A percentile compares a stretch with the other conserved stretches of the same genome.
Evolutionary conservation across 2,329 filamentous ascomycete species (phyloP).

Genomic region (Diaporthe vexans): DNA sequence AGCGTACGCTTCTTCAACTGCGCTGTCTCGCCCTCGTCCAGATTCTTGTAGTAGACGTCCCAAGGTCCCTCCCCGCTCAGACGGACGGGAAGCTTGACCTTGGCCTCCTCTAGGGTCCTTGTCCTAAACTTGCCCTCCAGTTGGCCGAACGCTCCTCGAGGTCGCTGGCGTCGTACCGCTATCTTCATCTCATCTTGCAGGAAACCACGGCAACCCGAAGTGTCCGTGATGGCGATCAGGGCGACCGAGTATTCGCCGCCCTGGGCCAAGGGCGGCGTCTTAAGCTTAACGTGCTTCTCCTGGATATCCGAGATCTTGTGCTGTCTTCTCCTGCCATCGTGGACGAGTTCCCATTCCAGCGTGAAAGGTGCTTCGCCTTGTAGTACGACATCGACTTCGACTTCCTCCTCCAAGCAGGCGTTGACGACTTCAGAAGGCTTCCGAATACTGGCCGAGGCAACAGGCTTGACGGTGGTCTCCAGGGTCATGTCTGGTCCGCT

Average conservation of each 20-base stretch:
- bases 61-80: constrained; percentile 90
- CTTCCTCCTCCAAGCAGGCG: constrained; percentile 86
- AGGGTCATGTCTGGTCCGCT: constrained; percentile 74
- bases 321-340: constrained; percentile 86
- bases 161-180: constrained; percentile 87
- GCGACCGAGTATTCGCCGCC: constrained; percentile 93
- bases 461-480: constrained; percentile 93
- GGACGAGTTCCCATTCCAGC: constrained; percentile 92
- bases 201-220: constrained; percentile 86
- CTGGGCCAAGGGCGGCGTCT: constrained; percentile 79
- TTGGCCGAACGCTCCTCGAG: constrained; percentile 86
- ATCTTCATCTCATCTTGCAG: constrained; percentile 89
- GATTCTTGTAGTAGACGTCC: constrained; percentile 81
- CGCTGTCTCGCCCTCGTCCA: constrained; percentile 64
- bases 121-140: constrained; percentile 84
- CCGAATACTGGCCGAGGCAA: constrained; percentile 83
- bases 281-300: constrained; percentile 75
- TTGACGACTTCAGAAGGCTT: constrained; percentile 68
- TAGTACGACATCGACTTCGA: constrained; percentile 76
- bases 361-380: constrained; percentile 91
- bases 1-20: constrained; percentile 63
- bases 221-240: constrained; percentile 88
- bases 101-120: constrained; percentile 81
- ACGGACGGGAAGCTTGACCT: constrained; percentile 82
- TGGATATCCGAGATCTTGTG: constrained; percentile 75